Evolutionary conservation across 73 alveolate genomes (phyloP), one percentile per base, ranked within the genome.

Genomic region (Blepharisma japonicum): DNA sequence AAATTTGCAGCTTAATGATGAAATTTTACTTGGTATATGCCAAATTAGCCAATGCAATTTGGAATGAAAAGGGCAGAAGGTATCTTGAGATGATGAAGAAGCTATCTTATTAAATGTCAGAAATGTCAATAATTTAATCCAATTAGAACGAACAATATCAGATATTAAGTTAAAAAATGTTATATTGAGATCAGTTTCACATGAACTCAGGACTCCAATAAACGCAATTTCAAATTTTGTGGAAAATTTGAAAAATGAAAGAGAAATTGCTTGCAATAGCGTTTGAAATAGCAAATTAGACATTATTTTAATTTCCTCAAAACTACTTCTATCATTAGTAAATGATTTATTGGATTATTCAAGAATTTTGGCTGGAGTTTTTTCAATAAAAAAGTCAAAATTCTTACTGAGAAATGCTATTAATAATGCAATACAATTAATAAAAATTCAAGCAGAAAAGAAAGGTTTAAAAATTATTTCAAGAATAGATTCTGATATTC

Each of bases 271-370:
- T 77, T 32, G 42, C 3, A 0, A 32, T 32, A 9, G 56, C 14
- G 71, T 39, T 11, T 8, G 9, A 0, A 32, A 14, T 8, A 76
- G 23, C 2, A 45, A 20, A n/a, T 8, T 84, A 9, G 55, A 49
- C 47, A 48, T 72, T 9, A 72, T 50, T 6, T 39, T 49, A 20
- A 9, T 47, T 27, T 84, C 91, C 2, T 68, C 55, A 6, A 39
- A 55, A 20, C 21, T 84, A 25, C 78, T 80, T 20, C 23, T 84
- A 32, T 45, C 25, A 38, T 47, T 84, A 6, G 71, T 81, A 6
- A 70, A 84, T 55, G 91, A 84, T 45, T 79, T 84, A 5, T 46
- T 84, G 6, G 91, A 84, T 51, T 84, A 56, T 39, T 55, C 83
- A 14, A 48, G 68, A 48, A 68, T 84, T 6, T 49, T 56, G 25